These are phyloP conservation scores for Tardiomyces digboiensis DNA, from an alignment of 1,139 yeast genomes.

Conservation along the genomic window DNA sequence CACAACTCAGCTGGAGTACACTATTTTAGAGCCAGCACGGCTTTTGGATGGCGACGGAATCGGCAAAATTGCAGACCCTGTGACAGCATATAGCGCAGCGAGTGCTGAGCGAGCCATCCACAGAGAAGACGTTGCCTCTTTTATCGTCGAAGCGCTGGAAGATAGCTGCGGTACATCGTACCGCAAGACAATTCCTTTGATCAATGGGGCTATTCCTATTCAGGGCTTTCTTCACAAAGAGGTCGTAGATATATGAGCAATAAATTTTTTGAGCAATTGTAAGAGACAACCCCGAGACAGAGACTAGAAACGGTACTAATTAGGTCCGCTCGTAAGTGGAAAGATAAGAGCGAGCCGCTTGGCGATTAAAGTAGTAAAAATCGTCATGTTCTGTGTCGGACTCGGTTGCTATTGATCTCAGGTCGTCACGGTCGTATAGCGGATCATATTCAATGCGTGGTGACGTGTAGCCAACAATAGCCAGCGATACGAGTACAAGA, in stretches of 20 bases:
- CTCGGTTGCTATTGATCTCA: conserved; percentile 9
- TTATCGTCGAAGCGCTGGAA: conserved; percentile 7
- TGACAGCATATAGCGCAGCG: conserved; percentile 5
- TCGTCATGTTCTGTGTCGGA: conserved; percentile 10
- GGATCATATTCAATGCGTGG: conserved; percentile 7
- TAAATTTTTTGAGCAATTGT: too few species aligned
- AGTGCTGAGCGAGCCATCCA: conserved; percentile 1
- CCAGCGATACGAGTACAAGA: conserved; percentile 8
- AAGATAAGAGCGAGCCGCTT: background rate
- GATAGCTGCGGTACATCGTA: conserved; percentile 3
- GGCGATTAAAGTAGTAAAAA: conserved; percentile 12
- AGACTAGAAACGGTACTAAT: background rate
- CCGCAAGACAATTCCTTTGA: conserved; percentile 10
- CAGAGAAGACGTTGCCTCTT: conserved; percentile 12
- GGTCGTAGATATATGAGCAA: too few species aligned
- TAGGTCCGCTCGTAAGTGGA: background rate
- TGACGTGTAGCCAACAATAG: conserved; percentile 13
- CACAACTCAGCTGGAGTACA: conserved; percentile 33
- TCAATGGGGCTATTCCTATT: conserved; percentile 9
- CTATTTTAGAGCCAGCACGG: conserved; percentile 40
- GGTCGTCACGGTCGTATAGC: conserved; percentile 10
- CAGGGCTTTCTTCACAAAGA: background rate
- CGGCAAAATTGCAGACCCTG: conserved; percentile 20
- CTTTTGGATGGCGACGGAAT: conserved; percentile 32
- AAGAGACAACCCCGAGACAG: too few species aligned